Evolutionary conservation across 352 stramenopile genomes (phyloP).

Genomic region (Aphanomyces stellatus): DNA sequence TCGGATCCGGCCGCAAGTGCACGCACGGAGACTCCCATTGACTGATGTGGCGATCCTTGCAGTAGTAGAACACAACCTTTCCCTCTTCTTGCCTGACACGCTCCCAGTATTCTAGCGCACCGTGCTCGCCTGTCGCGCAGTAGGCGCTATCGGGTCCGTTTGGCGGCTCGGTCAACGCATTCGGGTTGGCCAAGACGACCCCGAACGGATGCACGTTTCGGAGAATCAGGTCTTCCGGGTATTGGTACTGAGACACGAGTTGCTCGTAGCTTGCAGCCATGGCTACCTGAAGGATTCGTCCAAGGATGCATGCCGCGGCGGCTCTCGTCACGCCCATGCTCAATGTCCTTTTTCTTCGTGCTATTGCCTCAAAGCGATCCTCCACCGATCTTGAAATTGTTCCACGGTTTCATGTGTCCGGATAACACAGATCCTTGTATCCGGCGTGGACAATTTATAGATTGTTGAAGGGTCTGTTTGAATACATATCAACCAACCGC

Average conservation of each 20-base stretch:
- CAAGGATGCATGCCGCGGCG: not conserved
- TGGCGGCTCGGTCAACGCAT: not conserved
- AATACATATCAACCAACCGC: no score
- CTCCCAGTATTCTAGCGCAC: conserved; percentile 17
- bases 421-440: no score
- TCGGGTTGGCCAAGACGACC: conserved; percentile 1
- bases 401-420: no score
- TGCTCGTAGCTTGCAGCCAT: not conserved
- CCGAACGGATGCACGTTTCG: conserved; percentile 19
- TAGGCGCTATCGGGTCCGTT: not conserved
- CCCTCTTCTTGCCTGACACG: not conserved
- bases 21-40: conserved; percentile 5
- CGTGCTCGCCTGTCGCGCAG: conserved; percentile 10
- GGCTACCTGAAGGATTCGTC: not conserved
- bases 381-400: not conserved
- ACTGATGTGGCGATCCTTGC: conserved; percentile 13
- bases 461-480: no score
- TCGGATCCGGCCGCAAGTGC: not conserved
- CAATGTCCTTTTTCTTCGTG: not conserved
- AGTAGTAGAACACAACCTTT: conserved; percentile 15
- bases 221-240: conserved; percentile 13
- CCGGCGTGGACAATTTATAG: no score
- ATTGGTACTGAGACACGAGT: not conserved
- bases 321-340: not conserved
- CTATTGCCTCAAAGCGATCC: not conserved